Percentiles rank a stretch among this genome's conserved stretches.
Evolutionary conservation across 805 yeast species (phyloP).

Genomic region (Groenewaldozyma tartarivorans): DNA sequence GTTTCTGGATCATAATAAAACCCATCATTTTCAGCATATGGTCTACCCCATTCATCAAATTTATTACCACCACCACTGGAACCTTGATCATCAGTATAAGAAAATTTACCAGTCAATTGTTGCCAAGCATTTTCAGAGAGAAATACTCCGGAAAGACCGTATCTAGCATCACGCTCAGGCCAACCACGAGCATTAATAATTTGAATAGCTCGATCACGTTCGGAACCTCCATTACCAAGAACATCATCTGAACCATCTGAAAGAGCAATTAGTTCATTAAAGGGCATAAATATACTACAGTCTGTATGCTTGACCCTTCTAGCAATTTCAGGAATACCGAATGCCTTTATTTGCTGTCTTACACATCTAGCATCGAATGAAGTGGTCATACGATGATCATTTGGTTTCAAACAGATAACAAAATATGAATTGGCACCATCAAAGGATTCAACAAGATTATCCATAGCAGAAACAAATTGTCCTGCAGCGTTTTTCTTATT

Average conservation of each 20-base stretch:
- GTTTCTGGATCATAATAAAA: conserved; percentile 28
- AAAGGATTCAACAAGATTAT: conserved; percentile 28
- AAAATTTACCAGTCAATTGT: conserved; percentile 27
- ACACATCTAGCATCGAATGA: conserved; percentile 35
- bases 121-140: conserved; percentile 34
- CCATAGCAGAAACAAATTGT: conserved; percentile 28
- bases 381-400: conserved; percentile 29
- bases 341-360: conserved; percentile 32
- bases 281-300: conserved; percentile 30
- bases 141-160: conserved; percentile 33
- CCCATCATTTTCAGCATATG: conserved; percentile 20
- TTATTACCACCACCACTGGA: conserved; percentile 24
- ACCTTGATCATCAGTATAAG: conserved; percentile 24
- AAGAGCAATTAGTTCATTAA: conserved; percentile 26
- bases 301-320: conserved; percentile 30
- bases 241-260: conserved; percentile 13
- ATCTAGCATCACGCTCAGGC: conserved; percentile 29
- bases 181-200: conserved; percentile 24
- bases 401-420: conserved; percentile 33
- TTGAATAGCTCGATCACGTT: conserved; percentile 25
- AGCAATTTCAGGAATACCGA: conserved; percentile 33
- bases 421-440: conserved; percentile 33
- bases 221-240: conserved; percentile 11
- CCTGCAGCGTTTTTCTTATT: conserved; percentile 22
- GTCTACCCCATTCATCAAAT: conserved; percentile 18